Evolutionary conservation across 805 yeast genomes (phyloP), one percentile per base, ranked within the genome.

Genomic region (Candida michaelii): DNA sequence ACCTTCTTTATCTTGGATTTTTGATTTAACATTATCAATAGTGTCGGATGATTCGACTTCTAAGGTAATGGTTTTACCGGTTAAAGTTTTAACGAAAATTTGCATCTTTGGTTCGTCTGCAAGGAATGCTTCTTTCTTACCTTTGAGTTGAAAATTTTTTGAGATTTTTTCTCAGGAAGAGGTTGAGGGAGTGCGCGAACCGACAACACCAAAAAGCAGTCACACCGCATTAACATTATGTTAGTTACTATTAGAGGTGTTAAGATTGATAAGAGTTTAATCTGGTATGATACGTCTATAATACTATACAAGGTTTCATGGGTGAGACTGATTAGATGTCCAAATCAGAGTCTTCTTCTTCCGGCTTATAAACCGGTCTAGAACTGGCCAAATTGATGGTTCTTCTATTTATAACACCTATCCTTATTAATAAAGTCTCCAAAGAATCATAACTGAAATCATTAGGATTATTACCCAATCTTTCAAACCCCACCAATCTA

Each of bases 21-120:
- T 90, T 71, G 96, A 82, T 82, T 90, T 89, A 83, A 89, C 97
- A 69, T 89, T 89, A 86, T 90, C 97, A 76, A 89, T 89, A 70
- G 97, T 89, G 85, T 89, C 97, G 65, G 96, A 87, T 63, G 97
- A 89, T 83, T 89, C 97, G 71, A 89, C 97, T 83, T 89, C 97
- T 67, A 89, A 85, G 83, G 97, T 86, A 79, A 93, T 91, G 69
- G 98, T 85, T 89, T 91, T 91, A 80, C 98, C 98, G 63, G 98
- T 90, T 73, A 93, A 83, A 79, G 99, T 91, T 80, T 91, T 93
- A 77, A 93, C 98, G 79, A 93, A 93, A 80, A 91, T 90, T 81
- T 87, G 95, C 95, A 86, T 85, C 59, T 60, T 71, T 63, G 60
- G 53, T 53, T 56, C 63, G 46, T 49, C 46, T 49, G 49, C 46